These are phyloP conservation scores for Fonsecaea monophora DNA, from an alignment of 2,329 filamentous ascomycete species.

Conservation along the genomic window DNA sequence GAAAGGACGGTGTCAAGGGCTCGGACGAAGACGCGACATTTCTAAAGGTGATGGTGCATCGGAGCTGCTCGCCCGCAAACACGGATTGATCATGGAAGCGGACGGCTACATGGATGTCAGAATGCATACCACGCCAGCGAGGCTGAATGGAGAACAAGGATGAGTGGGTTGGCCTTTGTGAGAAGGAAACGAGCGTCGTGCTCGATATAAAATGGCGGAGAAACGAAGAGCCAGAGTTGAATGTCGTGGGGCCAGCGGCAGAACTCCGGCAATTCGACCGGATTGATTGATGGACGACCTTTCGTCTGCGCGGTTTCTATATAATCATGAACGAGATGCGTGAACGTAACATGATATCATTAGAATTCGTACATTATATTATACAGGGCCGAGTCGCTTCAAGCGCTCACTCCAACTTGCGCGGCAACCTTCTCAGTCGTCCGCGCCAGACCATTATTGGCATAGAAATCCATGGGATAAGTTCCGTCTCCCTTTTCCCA, in stretches of 20 bases:
- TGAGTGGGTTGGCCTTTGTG: background rate
- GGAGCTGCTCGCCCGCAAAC: conserved; percentile 94
- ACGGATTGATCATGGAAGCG: conserved; percentile 93
- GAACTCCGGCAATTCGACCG: conserved; percentile 13
- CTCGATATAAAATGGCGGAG: background rate
- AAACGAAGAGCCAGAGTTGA: conserved; percentile 6
- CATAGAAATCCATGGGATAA: conserved; percentile 99
- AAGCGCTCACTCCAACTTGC: conserved; percentile 33
- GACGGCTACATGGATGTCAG: conserved; percentile 93
- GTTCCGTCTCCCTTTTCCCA: conserved; percentile 69
- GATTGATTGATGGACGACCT: background rate
- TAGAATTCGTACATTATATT: too few relatives aligned
- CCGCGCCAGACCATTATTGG: conserved; percentile 84
- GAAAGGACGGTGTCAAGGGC: conserved; percentile 41
- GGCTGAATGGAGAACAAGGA: conserved; percentile 10
- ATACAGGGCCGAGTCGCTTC: conserved; percentile 6
- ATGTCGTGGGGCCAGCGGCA: background rate
- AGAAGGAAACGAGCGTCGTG: background rate
- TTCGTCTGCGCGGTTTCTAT: too few relatives aligned
- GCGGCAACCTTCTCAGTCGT: conserved; percentile 60
- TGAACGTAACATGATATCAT: too few relatives aligned
- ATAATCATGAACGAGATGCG: too few relatives aligned
- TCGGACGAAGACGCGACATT: conserved; percentile 70
- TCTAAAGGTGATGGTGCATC: conserved; percentile 95
- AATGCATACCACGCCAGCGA: conserved; percentile 51